phyloP scores from a whole-genome alignment of 2,329 filamentous ascomycete species.

The Emergomyces orientalis region DNA sequence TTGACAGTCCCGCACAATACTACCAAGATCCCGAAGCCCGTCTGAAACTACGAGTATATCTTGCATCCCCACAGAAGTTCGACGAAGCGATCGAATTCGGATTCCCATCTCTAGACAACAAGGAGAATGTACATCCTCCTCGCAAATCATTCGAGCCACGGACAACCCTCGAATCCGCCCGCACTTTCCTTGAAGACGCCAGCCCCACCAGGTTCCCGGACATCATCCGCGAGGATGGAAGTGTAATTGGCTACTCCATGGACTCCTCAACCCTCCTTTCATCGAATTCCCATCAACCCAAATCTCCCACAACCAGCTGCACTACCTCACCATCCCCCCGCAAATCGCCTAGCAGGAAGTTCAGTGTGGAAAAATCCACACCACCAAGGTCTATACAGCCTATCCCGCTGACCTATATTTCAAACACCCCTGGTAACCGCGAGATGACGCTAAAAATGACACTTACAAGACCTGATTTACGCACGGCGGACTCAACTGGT shows the following conservation, averaged over 20 bases:
- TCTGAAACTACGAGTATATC: slow-evolving; percentile 72
- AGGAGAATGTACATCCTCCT: slow-evolving; percentile 20
- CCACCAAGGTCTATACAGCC: slow-evolving; percentile 15
- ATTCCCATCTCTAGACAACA: slow-evolving; percentile 52
- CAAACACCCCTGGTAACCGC: slow-evolving; percentile 51
- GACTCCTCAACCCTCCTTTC: not conserved
- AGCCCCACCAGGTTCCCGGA: slow-evolving; percentile 25
- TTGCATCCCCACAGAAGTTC: slow-evolving; percentile 86
- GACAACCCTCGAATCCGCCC: slow-evolving; percentile 38
- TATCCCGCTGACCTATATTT: slow-evolving; percentile 34
- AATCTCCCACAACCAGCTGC: slow-evolving; percentile 17
- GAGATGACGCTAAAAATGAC: slow-evolving; percentile 98
- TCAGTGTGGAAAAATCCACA: slow-evolving; percentile 9
- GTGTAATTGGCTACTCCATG: not conserved
- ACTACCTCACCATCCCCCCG: slow-evolving; percentile 5
- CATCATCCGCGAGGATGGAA: not conserved
- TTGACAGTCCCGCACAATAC: slow-evolving; percentile 66
- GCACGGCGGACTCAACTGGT: slow-evolving; percentile 43
- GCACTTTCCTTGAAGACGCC: slow-evolving; percentile 46
- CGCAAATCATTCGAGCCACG: slow-evolving; percentile 19
- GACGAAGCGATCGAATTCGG: slow-evolving; percentile 92
- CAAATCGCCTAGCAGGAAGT: slow-evolving; percentile 11
- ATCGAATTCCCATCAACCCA: slow-evolving; percentile 15
- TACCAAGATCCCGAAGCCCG: slow-evolving; percentile 87
- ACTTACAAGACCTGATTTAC: slow-evolving; percentile 77